Evolutionary conservation across 352 stramenopile species (phyloP).

Genomic region (Pythium phragmitis): DNA sequence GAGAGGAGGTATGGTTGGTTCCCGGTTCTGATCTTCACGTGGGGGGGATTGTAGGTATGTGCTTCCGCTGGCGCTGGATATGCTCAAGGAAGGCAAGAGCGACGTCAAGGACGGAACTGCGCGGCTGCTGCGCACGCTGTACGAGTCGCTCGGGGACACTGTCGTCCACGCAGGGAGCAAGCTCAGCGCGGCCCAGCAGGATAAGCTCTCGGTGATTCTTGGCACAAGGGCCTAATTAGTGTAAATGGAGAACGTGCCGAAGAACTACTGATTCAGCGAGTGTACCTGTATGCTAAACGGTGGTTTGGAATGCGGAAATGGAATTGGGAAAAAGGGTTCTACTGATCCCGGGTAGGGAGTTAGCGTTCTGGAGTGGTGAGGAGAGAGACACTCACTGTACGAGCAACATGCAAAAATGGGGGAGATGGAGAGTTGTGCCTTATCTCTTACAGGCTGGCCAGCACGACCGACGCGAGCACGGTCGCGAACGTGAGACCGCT

Average conservation of each 20-base stretch:
- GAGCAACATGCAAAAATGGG: slow-evolving; percentile 6
- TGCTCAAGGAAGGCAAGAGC: slow-evolving; percentile 77
- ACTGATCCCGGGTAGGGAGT: too few relatives aligned
- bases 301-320: not conserved
- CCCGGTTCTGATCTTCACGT: too few relatives aligned
- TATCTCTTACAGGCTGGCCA: slow-evolving; percentile 15
- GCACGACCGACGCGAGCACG: slow-evolving; percentile 19
- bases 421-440: not conserved
- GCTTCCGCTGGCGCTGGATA: slow-evolving; percentile 60
- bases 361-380: too few relatives aligned
- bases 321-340: not conserved
- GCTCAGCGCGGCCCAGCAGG: slow-evolving; percentile 52
- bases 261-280: too few relatives aligned
- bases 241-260: too few relatives aligned
- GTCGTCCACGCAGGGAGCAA: slow-evolving; percentile 38
- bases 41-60: slow-evolving; percentile 41
- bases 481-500: slow-evolving; percentile 5
- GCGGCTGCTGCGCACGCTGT: slow-evolving; percentile 37
- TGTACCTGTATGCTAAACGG: too few relatives aligned
- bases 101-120: slow-evolving; percentile 66
- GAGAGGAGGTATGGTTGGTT: too few relatives aligned
- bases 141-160: slow-evolving; percentile 25
- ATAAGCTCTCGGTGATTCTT: slow-evolving; percentile 48
- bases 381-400: not conserved
- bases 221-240: slow-evolving; percentile 11